phyloP scores from a whole-genome alignment of 768 basidiomycete genomes.

The Tulasnella sp. region DNA sequence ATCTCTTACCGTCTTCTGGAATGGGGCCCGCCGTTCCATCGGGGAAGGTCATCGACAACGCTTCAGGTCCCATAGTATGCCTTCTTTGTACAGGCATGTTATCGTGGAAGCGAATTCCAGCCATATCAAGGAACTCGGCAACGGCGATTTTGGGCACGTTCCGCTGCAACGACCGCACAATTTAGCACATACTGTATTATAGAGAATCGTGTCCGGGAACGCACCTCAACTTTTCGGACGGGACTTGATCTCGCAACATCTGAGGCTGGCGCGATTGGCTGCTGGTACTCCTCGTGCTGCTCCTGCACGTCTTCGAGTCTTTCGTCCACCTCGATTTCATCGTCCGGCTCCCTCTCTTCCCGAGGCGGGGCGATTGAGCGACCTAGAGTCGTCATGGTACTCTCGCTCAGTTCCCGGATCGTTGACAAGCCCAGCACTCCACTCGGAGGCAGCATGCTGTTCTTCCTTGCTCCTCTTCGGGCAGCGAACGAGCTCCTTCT shows the following conservation, averaged over 20 bases:
- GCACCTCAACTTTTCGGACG: too few species aligned
- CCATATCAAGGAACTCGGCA: conserved; percentile 29
- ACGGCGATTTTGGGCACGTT: conserved; percentile 15
- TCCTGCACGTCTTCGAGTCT: background rate
- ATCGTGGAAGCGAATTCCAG: conserved; percentile 28
- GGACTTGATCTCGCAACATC: too few species aligned
- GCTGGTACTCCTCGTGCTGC: background rate
- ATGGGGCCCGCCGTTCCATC: conserved; percentile 25
- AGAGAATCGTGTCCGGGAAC: too few species aligned
- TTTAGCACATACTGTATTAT: background rate
- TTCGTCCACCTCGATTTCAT: background rate
- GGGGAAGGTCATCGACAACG: background rate
- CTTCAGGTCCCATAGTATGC: conserved; percentile 25
- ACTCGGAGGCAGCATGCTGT: too few species aligned
- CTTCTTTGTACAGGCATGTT: conserved; percentile 33
- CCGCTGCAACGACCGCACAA: background rate
- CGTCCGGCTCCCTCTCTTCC: background rate
- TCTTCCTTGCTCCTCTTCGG: too few species aligned
- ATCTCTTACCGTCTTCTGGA: conserved; percentile 15
- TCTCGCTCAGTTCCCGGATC: too few species aligned
- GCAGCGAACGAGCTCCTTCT: too few species aligned
- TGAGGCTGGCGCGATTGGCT: too few species aligned
- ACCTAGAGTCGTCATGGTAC: too few species aligned
- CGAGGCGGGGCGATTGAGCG: background rate
- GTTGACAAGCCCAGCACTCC: too few species aligned